Base-by-base conservation (phyloP, 768 basidiomycete species). In the Trametes gibbosa region DNA sequence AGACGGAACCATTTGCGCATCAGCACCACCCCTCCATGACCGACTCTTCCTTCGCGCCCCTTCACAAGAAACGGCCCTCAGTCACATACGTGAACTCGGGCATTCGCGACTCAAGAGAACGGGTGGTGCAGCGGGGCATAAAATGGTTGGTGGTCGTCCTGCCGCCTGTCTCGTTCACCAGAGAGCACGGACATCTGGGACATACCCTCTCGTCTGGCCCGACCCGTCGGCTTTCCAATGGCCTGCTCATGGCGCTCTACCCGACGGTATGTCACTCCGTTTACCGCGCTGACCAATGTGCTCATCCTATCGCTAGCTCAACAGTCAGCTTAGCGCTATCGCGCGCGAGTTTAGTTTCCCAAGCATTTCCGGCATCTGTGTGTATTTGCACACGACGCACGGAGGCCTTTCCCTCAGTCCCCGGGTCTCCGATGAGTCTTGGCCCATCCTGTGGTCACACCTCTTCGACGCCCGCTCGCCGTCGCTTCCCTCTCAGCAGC, bases 301-400 rank as follows among this genome's bases (percentile, higher is more conserved):
- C 41, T 56, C 19, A 52, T 19, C 17, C 24, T 29, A 39, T 52
- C 55, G 27, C 8, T 52, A 93, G 92, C 82, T 92, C 78, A 85
- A 84, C 66, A 84, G 80, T 16, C 91, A 94, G 71, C 74, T 92
- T 34, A 79, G 80, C 27, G 87, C 89, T 10, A 91, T 94, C 60
- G 89, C 90, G 4, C 82, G 84, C 50, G 90, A 93, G 70, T 92
- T 86, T 73, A 87, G 83, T 67, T 89, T 92, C 63, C 91, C 91
- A 0, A 89, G 86, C 68, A 86, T 80, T 21, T 69, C 81, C 9
- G 91, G 91, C 23, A 68, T 93, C n/a, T 89, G 86, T 69, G 79
- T 92, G n/a, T 93, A 91, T 68, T 77, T 89, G 53, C 86, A 85
- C 56, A 78, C 84, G 58, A 76, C 76, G 19, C 84, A 89, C 50